Evolutionary conservation across 306 rosid genomes (phyloP), one percentile per base, ranked within the genome.

Genomic region (Cajanus cajan): DNA sequence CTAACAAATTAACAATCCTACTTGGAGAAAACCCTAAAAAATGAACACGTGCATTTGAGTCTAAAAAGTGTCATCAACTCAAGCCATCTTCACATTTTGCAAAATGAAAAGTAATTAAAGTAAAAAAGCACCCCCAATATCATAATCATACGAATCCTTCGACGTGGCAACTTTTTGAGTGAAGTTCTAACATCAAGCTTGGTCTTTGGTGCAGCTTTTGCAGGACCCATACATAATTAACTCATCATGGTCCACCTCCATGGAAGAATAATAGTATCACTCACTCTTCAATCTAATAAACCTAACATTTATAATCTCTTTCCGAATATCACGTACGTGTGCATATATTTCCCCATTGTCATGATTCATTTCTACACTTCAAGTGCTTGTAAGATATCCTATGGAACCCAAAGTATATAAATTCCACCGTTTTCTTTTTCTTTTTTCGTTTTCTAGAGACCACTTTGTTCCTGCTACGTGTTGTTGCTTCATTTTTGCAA

Each of bases 201-300:
- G 12, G 48, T 13, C 41, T 55, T 78, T 55, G 33, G 6, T 61
- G 28, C 61, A 54, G 52, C 37, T 65, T 64, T 51, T 62, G 22
- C 16, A 33, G 77, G 62, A 22, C 71, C 82, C 77, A 43, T 74
- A 18, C 34, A 74, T 77, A 77, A 77, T 51, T 65, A 37, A 22
- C 51, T 40, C 39, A 77, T 50, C 65, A 65, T 77, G 52, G 16
- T 66, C 55, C 78, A 74, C 57, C 24, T 64, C 14, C n/a, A 7
- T 36, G 8, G 70, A 64, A 64, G 5, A 34, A 33, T 36, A 33
- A 34, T 6, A 5, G 18, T 25, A 58, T 25, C 25, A 52, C 59
- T 15, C 51, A 37, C 41, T 0, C 63, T 57, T 58, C 37, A 16
- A 16, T 12, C 43, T 12, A 19, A 25, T 74, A 16, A 13, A 37